Base-by-base conservation (phyloP, 1,284 basidiomycete species). In the Coniferiporia weirii region DNA sequence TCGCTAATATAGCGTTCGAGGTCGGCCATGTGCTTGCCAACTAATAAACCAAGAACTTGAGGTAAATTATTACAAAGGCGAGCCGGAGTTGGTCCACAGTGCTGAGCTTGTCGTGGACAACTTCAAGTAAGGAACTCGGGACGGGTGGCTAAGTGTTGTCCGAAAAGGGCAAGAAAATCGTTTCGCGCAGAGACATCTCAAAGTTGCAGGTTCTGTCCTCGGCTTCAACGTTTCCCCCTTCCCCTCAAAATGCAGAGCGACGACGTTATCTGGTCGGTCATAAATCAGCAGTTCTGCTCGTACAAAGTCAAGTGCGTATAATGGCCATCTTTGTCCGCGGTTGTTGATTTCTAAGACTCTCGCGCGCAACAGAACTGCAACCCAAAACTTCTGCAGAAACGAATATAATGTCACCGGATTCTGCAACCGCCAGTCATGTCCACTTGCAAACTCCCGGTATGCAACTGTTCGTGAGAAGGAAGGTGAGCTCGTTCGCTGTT, bases 321-420 rank as follows among this genome's bases (percentile, higher is more conserved):
- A 44, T 45, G 35, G 13, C 43, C 22, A 19, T 10, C 35, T 56
- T 22, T 22, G 51, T 4, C 38, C 40, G 17, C n/a, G 38, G 15
- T 19, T 54, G 53, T 59, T 48, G 63, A 54, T 19, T 51, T 12
- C 19, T 3, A 35, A 34, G 22, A 8, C 49, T 51, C 15, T 7
- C 53, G 40, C 52, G 57, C 27, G 13, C 43, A 51, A 8, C 71
- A 96, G 94, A 74, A 94, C 95, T 1, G 78, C 85, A 1, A 96
- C 93, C 0, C 95, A 97, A 74, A 98, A 97, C 70, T 98, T 99
- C 76, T 99, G 97, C 75, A 81, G 95, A 54, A 99, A 99, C 74
- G 95, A 98, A 73, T 98, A 97, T 79, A 99, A 99, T 74, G 86
- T 98, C 38, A 97, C 95, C 1, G 97, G 97, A n/a, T 81, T 98